Evolutionary conservation across 768 basidiomycete genomes (phyloP).

Genomic region (Rhodotorula kratochvilovae): DNA sequence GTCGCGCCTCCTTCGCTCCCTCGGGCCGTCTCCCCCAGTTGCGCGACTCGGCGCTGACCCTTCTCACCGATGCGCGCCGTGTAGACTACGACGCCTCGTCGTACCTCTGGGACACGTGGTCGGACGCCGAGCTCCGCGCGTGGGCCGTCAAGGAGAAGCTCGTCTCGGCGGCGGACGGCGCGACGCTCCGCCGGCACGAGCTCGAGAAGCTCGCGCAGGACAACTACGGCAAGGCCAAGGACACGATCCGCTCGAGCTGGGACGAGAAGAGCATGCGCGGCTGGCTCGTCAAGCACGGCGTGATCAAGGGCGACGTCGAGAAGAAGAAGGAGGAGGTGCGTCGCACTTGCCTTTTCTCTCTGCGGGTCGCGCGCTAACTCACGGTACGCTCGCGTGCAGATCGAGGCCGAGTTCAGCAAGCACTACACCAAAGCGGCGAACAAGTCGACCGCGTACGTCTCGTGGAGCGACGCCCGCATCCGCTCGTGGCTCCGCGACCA

Average conservation of each 20-base stretch:
- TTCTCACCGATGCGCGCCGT: too few species aligned
- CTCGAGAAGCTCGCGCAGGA: constrained; percentile 65
- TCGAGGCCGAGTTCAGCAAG: constrained; percentile 63
- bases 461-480: constrained; percentile 89
- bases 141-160: constrained; percentile 41
- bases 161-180: constrained; percentile 17
- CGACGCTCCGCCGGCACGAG: constrained; percentile 60
- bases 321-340: constrained; percentile 64
- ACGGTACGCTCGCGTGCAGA: background rate
- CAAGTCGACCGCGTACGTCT: constrained; percentile 62
- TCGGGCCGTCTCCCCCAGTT: background rate
- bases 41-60: background rate
- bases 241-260: constrained; percentile 67
- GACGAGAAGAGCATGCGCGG: constrained; percentile 64
- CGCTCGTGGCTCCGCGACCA: constrained; percentile 79
- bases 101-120: constrained; percentile 42
- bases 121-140: constrained; percentile 40
- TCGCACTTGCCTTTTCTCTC: background rate
- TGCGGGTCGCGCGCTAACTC: background rate
- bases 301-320: constrained; percentile 59
- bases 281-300: constrained; percentile 71
- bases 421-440: constrained; percentile 57
- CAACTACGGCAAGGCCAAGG: constrained; percentile 61
- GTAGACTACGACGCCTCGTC: constrained; percentile 31
- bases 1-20: too few species aligned